Base-by-base conservation (phyloP, 495 filamentous ascomycete genomes). In the Hypoxylon lienhwacheense region DNA sequence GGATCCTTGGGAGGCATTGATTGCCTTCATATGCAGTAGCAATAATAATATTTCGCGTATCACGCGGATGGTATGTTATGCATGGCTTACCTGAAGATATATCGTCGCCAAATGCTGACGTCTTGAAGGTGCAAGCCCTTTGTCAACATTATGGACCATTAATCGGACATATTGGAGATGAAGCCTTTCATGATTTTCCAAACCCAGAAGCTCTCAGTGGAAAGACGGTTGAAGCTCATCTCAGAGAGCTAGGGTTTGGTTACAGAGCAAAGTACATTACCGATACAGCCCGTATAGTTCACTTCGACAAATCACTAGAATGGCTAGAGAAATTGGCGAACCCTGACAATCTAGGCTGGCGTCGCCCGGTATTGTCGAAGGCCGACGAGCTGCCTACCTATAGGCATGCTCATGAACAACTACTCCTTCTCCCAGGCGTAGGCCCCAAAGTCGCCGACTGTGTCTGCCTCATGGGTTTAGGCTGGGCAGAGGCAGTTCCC, bases 41-140 rank as follows among this genome's bases (percentile, higher is more conserved):
- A 99, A 99, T 71, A 99, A 99, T 70, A 96, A 99, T 66, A 99
- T 99, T 49, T 77, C 82, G 3, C 85, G 93, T 19, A 99, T 99
- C 61, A 89, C 87, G 8, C 87, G 91, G 66, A 97, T 99, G 93
- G 89, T 82, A 68, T 39, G 48, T 33, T 22, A 35, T 26, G 6
- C 3, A 17, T 5, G 11, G 12, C 5, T 19, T 16, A 8, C 20
- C 20, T 11, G 3, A 48, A 22, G 19, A 11, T 55, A 37, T 34
- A 26, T 19, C 44, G 24, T 14, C 15, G 5, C 12, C 32, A 1
- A n/a, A 20, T 22, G 14, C 20, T 53, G 42, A 49, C 8, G 7
- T 10, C 2, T 31, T 21, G 52, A 56, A 84, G 78, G 78, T 97
- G 15, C 82, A 91, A 49, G 97, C 96, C 59, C 76, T 99, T 5